phyloP scores from a whole-genome alignment of 495 filamentous ascomycete genomes.

The Annulohypoxylon nitens region DNA sequence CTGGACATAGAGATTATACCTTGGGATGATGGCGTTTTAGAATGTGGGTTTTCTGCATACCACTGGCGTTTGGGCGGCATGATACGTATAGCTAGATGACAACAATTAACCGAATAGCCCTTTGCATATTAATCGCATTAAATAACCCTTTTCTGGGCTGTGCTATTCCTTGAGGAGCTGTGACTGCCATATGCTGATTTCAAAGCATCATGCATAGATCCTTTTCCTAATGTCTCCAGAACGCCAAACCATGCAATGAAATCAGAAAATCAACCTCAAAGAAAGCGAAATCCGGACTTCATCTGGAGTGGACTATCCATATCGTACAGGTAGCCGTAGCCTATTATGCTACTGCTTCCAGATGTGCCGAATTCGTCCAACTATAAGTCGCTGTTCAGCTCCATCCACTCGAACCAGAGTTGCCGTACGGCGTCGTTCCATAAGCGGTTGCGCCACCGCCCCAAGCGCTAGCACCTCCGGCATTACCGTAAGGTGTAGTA shows the following conservation, averaged over 20 bases:
- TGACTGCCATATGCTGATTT: background rate
- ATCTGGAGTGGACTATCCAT: constrained; percentile 20
- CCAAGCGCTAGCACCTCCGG: constrained; percentile 72
- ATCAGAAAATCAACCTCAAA: constrained; percentile 14
- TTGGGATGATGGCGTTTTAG: constrained; percentile 38
- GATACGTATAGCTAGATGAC: constrained; percentile 4
- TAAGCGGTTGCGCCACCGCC: constrained; percentile 73
- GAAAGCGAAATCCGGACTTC: constrained; percentile 2
- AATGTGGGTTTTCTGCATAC: constrained; percentile 30
- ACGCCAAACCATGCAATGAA: constrained; percentile 40
- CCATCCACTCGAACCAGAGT: constrained; percentile 49
- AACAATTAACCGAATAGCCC: constrained; percentile 7
- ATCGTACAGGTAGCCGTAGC: constrained; percentile 33
- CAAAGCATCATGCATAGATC: constrained; percentile 14
- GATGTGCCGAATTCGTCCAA: background rate
- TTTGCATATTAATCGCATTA: constrained; percentile 16
- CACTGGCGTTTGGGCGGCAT: constrained; percentile 30
- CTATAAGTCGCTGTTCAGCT: constrained; percentile 8
- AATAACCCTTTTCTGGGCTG: background rate
- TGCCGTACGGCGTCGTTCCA: constrained; percentile 74
- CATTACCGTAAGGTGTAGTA: constrained; percentile 79
- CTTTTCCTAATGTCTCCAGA: constrained; percentile 27
- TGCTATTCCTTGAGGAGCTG: background rate
- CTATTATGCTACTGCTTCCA: background rate
- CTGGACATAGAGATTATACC: constrained; percentile 42